Base-by-base conservation (phyloP, 345 rosid species). In the Camelina sativa region DNA sequence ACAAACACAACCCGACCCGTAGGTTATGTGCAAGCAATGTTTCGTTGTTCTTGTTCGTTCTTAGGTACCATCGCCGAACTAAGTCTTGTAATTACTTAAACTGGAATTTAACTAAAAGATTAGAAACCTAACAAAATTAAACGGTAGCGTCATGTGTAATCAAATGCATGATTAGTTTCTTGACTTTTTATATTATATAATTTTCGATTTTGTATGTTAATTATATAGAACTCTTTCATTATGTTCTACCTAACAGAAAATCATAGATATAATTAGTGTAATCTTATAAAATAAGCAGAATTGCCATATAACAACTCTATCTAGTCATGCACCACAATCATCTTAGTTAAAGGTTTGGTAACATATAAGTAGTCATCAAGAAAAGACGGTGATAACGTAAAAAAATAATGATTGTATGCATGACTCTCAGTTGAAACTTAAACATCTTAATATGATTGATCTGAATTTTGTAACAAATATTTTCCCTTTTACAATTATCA, bases 11-110 rank as follows among this genome's bases (percentile, higher is more conserved):
- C 37, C 71, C 35, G 65, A 70, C 58, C 37, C 48, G 66, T 15
- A 22, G 6, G 38, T 57, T 59, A 37, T 16, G 60, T 58, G 56
- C 50, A 48, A 66, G 43, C 17, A 50, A 75, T 50, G 73, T 74
- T 67, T 75, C 79, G 46, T 75, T 75, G 34, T 68, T 41, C 62
- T 67, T 28, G 62, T 67, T 75, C 63, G 79, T 67, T 68, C 69
- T 53, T 76, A 53, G 51, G 74, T 68, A 32, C 74, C 74, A 76
- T 76, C 74, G 69, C 51, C 58, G 9, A 23, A 22, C 20, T 11
- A 4, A 20, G 55, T 50, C 68, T 40, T 46, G 30, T 19, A 20
- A 20, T 52, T 52, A 53, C 79, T 68, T 74, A 37, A 50, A 28
- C 0, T 34, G n/a, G 15, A 64, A 15, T 65, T 37, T 34, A 34